Percentiles rank a stretch among this genome's conserved stretches.
phyloP scores from a whole-genome alignment of 1,139 yeast genomes.

The Blastobotrys indianensis region DNA sequence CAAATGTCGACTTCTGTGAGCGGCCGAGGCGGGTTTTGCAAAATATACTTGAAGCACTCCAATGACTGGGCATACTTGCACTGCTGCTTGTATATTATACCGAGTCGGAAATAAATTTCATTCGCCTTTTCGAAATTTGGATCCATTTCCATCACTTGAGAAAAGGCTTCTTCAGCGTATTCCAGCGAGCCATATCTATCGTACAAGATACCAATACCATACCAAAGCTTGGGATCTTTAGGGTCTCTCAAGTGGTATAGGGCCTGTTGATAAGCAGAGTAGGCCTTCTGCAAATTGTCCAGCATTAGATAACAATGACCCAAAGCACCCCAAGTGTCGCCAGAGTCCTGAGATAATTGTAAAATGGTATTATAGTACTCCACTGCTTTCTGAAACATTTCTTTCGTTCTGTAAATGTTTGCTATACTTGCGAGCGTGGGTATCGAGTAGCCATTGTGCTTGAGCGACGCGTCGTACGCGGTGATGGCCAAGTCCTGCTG shows the following conservation, averaged over 20 bases:
- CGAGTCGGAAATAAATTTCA: conserved; percentile 91
- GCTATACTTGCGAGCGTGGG: conserved; percentile 83
- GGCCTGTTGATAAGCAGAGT: conserved; percentile 95
- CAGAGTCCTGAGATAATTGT: conserved; percentile 76
- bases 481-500: conserved; percentile 85
- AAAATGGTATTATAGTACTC: conserved; percentile 87
- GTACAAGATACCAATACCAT: conserved; percentile 92
- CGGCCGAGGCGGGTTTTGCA: conserved; percentile 90
- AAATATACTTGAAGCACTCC: conserved; percentile 89
- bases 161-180: conserved; percentile 97
- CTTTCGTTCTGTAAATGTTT: conserved; percentile 79
- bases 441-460: conserved; percentile 80
- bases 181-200: conserved; percentile 94
- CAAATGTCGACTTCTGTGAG: conserved; percentile 95
- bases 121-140: conserved; percentile 94
- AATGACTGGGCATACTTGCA: conserved; percentile 79
- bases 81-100: conserved; percentile 96
- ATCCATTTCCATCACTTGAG: conserved; percentile 89
- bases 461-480: conserved; percentile 84
- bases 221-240: conserved; percentile 96
- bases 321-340: conserved; percentile 94
- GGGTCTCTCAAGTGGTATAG: conserved; percentile 86
- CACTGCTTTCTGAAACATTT: conserved; percentile 88
- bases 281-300: conserved; percentile 92
- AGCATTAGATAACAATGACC: conserved; percentile 97